Evolutionary conservation across 768 basidiomycete genomes (phyloP).

Genomic region (Rhodosporidiobolus odoratus): DNA sequence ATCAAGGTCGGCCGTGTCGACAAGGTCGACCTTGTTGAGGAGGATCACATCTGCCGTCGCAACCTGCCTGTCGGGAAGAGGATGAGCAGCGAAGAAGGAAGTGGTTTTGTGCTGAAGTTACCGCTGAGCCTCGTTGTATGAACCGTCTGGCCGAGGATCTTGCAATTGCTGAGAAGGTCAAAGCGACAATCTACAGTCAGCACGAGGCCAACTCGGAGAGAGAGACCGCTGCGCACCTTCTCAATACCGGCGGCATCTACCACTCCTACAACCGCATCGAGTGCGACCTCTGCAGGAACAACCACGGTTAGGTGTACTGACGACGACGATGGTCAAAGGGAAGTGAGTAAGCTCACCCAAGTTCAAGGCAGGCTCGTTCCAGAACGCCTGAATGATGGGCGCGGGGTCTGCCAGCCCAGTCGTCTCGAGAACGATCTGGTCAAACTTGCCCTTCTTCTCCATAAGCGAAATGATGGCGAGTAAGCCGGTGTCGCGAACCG

Average conservation of each 20-base stretch:
- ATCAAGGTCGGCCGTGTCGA: constrained; percentile 51
- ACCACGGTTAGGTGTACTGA: background rate
- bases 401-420: constrained; percentile 92
- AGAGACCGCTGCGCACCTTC: constrained; percentile 9
- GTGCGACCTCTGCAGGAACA: constrained; percentile 11
- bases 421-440: constrained; percentile 91
- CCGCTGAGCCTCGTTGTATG: constrained; percentile 35
- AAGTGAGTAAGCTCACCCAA: constrained; percentile 3
- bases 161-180: constrained; percentile 21
- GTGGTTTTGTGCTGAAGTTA: too few relatives aligned
- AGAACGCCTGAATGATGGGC: constrained; percentile 40
- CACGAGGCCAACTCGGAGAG: background rate
- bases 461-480: constrained; percentile 65
- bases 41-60: constrained; percentile 86
- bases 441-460: constrained; percentile 68
- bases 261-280: constrained; percentile 36
- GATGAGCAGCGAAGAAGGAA: background rate
- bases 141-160: constrained; percentile 31
- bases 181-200: background rate
- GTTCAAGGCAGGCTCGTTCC: constrained; percentile 34
- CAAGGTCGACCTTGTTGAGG: constrained; percentile 85
- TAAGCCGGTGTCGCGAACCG: constrained; percentile 86
- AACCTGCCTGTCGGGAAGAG: constrained; percentile 62
- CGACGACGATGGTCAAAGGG: background rate
- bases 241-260: constrained; percentile 34